Base-by-base conservation (phyloP, 2,329 filamentous ascomycete genomes). In the Xylaria sp. region DNA sequence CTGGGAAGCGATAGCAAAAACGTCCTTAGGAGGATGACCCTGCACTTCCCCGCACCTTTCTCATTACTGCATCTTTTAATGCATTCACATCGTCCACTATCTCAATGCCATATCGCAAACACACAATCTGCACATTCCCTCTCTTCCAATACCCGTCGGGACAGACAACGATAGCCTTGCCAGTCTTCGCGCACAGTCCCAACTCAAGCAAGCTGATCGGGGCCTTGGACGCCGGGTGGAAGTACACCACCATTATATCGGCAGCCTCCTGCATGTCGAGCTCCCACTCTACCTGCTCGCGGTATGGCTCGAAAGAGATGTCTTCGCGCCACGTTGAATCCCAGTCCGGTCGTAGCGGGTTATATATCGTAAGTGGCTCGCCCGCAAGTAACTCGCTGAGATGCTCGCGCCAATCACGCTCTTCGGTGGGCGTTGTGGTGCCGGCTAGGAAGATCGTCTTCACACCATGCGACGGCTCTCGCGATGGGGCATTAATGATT, bases 51-150 rank as follows among this genome's bases (percentile, higher is more conserved):
- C 5, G 4, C 29, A 84, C 63, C 72, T 74, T 81, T 23, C 72
- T 71, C 65, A 75, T 64, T 9, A 86, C 74, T 4, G 71, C 78
- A 29, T 76, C 73, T n/a, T 73, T 73, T 60, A 89, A 72, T 6
- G 82, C 80, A 4, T 79, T 79, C 27, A 84, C 78, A 2, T 74
- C 81, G 18, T 82, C 79, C 35, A 86, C 77, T 64, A 86, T 75
- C 44, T 81, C 78, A 5, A 89, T 76, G 0, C 77, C 81, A 68
- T 84, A 85, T 62, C 81, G 81, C 66, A 79, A 75, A 69, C 88
- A 90, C 10, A 89, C 83, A 16, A 88, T 79, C 73, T 87, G 80
- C 37, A 92, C 86, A 70, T 91, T 90, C 0, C 87, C 89, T n/a
- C 82, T 82, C 76, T 89, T 89, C 78, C 78, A 83, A 72, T 87